Evolutionary conservation across 1,284 basidiomycete genomes (phyloP).

Genomic region (Fomes fomentarius): DNA sequence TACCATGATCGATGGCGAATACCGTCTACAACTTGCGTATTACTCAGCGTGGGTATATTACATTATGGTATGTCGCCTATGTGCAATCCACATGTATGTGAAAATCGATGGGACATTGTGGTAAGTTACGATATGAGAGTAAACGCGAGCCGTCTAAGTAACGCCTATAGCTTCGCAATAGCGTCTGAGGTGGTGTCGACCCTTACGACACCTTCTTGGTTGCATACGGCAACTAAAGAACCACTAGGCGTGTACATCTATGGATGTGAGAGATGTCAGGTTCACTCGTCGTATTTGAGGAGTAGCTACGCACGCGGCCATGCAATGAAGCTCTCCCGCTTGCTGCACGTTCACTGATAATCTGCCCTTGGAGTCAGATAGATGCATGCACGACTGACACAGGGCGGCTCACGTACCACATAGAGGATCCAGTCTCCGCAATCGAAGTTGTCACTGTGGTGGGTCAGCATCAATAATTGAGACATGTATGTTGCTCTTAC

Average conservation of each 20-base stretch:
- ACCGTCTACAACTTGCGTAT: neutral
- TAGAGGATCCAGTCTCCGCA: conserved; percentile 83
- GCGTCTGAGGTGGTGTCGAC: conserved; percentile 40
- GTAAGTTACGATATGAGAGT: too few species aligned
- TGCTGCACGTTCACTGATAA: conserved; percentile 59
- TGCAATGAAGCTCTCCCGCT: conserved; percentile 77
- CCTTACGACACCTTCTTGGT: conserved; percentile 84
- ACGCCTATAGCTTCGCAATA: conserved; percentile 14
- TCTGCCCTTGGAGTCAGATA: conserved; percentile 45
- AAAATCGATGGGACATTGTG: neutral
- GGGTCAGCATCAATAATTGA: neutral
- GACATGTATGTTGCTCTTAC: conserved; percentile 40
- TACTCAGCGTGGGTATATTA: conserved; percentile 8
- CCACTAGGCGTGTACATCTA: conserved; percentile 79
- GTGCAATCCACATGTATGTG: conserved; percentile 5
- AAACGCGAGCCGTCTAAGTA: neutral
- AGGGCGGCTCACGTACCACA: conserved; percentile 51
- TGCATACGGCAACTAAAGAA: conserved; percentile 73
- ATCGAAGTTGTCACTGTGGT: conserved; percentile 70
- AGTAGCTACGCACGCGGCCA: conserved; percentile 76
- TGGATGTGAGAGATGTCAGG: neutral
- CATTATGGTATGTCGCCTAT: conserved; percentile 12
- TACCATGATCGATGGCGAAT: neutral
- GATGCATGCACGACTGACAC: neutral
- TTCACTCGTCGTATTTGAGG: too few species aligned